phyloP scores from a whole-genome alignment of 371 early-diverging fungal genomes.

The Amoeboaphelidium occidentale region DNA sequence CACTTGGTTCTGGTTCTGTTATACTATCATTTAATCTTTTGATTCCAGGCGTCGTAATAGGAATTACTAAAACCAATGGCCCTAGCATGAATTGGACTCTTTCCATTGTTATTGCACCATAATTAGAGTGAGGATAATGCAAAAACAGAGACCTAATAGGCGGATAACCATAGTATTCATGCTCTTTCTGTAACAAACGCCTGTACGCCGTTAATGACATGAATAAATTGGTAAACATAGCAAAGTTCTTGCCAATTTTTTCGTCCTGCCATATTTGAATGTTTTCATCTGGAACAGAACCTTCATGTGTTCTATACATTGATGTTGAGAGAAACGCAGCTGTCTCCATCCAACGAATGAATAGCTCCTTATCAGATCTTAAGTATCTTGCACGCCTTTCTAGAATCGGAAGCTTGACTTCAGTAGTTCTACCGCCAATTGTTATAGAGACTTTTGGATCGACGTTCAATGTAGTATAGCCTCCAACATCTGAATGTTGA shows the following conservation, averaged over 20 bases:
- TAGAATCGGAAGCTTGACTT: background rate
- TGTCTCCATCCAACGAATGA: slow-evolving; percentile 26
- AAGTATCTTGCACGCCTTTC: background rate
- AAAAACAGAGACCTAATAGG: slow-evolving; percentile 20
- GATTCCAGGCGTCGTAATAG: background rate
- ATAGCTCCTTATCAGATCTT: slow-evolving; percentile 10
- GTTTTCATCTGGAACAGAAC: slow-evolving; percentile 18
- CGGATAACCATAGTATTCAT: slow-evolving; percentile 22
- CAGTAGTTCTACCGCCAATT: background rate
- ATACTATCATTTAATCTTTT: background rate
- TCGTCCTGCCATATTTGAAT: slow-evolving; percentile 24
- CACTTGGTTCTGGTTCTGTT: background rate
- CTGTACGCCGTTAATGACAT: slow-evolving; percentile 9
- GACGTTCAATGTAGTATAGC: slow-evolving; percentile 15
- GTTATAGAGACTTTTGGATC: slow-evolving; percentile 12
- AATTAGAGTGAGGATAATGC: slow-evolving; percentile 18
- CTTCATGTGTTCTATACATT: slow-evolving; percentile 22
- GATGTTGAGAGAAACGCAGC: slow-evolving; percentile 14
- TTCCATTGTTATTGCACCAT: background rate
- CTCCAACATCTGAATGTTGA: slow-evolving; percentile 23
- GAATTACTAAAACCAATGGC: background rate
- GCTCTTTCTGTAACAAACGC: slow-evolving; percentile 16
- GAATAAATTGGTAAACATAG: slow-evolving; percentile 16
- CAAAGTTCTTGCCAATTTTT: slow-evolving; percentile 10
- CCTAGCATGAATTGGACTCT: background rate